Base-by-base conservation (phyloP, 2,329 filamentous ascomycete genomes). In the Hyphodiscus sp. region DNA sequence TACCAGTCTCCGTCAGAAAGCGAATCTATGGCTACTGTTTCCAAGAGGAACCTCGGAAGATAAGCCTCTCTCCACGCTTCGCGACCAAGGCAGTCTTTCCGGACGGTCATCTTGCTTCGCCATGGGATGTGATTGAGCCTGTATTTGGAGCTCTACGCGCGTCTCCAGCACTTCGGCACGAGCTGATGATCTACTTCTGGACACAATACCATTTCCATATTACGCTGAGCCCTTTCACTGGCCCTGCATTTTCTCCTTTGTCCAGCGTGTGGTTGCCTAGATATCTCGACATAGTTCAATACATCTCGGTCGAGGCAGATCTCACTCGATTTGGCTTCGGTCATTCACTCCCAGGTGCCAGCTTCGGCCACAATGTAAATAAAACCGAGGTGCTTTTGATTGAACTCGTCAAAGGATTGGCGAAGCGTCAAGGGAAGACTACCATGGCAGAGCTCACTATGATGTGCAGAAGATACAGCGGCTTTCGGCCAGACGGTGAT, bases 121-220 rank as follows among this genome's bases (percentile, higher is more conserved):
- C 62, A 19, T 64, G 58, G 58, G 58, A 61, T 50, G 45, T 68
- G 26, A 55, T 68, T 2, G 54, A 59, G 13, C 33, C 50, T 18
- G 58, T 67, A 15, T 45, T 23, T 15, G 65, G 63, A 7, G 62
- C 49, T 2, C 20, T 68, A 2, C 47, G 46, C 9, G 49, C 60
- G 15, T 66, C 54, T 20, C 46, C 33, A 11, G 44, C 46, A 0
- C 50, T 68, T 33, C 60, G 66, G 1, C 19, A 59, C 16, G 66
- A 68, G n/a, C 19, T 67, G 20, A 51, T 68, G 60, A 58, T 53
- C n/a, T 68, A 63, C 33, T 68, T 68, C 51, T 68, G 63, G 63
- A 61, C 62, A 5, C 47, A 64, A 33, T 65, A 63, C 49, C 51
- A 58, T 9, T 69, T 69, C 43, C 66, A 68, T 47, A 55, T 67